A percentile compares a stretch with the other conserved stretches of the same genome.
phyloP scores from a whole-genome alignment of 2,329 filamentous ascomycete genomes.

The Trichoderma atroviride region DNA sequence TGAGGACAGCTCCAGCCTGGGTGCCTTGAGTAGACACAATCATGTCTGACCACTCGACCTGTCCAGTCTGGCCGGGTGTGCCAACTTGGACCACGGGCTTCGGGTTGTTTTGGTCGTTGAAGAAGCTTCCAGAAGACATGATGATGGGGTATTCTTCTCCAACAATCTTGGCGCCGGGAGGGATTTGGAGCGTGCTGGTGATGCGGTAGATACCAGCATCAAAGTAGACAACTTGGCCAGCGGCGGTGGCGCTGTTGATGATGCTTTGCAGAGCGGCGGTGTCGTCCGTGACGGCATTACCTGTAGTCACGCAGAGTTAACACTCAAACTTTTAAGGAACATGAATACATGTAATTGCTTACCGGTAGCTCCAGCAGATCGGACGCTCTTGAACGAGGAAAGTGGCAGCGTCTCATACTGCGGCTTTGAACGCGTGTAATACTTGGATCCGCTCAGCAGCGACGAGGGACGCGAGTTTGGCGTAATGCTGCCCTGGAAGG shows the following conservation, averaged over 20 bases:
- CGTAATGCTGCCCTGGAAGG: constrained; percentile 6
- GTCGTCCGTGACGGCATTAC: constrained; percentile 68
- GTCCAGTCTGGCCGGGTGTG: constrained; percentile 5
- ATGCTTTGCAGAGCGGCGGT: constrained; percentile 36
- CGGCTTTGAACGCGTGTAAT: constrained; percentile 25
- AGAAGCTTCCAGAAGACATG: constrained; percentile 15
- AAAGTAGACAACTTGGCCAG: constrained; percentile 30
- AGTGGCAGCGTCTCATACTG: constrained; percentile 12
- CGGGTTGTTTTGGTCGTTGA: constrained; percentile 13
- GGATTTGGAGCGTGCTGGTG: constrained; percentile 50
- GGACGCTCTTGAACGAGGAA: constrained; percentile 25
- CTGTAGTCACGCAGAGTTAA: constrained; percentile 52
- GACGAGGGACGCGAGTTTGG: constrained; percentile 10
- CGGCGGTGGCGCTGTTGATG: constrained; percentile 40
- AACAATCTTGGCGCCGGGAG: constrained; percentile 45
- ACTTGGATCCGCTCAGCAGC: constrained; percentile 5
- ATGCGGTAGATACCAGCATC: constrained; percentile 46
- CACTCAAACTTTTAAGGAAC: constrained; percentile 39
- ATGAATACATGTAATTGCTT: background rate
- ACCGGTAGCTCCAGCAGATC: constrained; percentile 19
- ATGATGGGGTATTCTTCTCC: constrained; percentile 17
- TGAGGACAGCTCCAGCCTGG: constrained; percentile 7
- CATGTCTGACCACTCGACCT: constrained; percentile 17
- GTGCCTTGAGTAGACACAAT: constrained; percentile 11
- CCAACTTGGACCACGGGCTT: constrained; percentile 16